Percentiles rank a stretch among this genome's conserved stretches.
phyloP scores from a whole-genome alignment of 2,329 filamentous ascomycete genomes.

The Colletotrichum somersetense region DNA sequence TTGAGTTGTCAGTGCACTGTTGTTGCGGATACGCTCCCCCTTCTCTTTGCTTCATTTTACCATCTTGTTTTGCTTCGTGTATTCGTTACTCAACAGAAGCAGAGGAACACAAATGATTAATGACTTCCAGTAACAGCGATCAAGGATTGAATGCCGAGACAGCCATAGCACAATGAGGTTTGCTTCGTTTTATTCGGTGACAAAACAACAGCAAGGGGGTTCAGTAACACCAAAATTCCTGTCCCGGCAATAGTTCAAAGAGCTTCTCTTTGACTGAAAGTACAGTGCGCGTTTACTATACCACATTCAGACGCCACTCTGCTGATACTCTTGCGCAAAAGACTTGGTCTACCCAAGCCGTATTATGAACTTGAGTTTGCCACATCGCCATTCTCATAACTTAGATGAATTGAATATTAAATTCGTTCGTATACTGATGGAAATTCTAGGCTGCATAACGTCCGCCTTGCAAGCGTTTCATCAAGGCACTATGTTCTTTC shows the following conservation, averaged over 20 bases:
- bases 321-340: not conserved
- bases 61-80: not conserved
- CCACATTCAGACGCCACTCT: not conserved
- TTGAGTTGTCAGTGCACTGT: not conserved
- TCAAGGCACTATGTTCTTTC: rapidly evolving
- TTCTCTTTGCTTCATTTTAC: not conserved
- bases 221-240: not conserved
- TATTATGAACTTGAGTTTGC: not conserved
- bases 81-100: not conserved
- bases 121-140: not conserved
- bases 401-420: not conserved
- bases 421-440: too few species aligned
- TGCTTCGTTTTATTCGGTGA: not conserved
- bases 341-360: not conserved
- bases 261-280: not conserved
- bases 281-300: not conserved
- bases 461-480: not conserved
- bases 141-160: not conserved
- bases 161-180: too few species aligned
- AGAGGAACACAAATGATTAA: not conserved
- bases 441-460: not conserved
- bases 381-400: too few species aligned
- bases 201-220: not conserved
- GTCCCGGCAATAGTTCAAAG: too few species aligned
- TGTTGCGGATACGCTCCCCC: rapidly evolving